Conservation (phyloP, 192 early-diverging fungal species). For the Coemansia sp. region DNA sequence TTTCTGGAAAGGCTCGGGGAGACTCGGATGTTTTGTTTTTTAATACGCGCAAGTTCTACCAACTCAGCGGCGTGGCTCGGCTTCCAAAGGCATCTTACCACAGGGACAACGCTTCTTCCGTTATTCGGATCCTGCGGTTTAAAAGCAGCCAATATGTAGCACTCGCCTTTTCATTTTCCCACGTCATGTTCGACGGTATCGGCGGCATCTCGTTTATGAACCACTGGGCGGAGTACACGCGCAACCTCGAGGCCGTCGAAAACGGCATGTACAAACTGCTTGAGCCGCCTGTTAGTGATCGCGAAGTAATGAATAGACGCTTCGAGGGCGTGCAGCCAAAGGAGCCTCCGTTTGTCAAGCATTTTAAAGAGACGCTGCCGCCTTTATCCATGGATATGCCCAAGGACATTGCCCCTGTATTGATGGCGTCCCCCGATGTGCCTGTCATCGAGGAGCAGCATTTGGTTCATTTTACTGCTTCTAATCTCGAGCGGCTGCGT, state of each 20-base stretch:
- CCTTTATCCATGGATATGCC: slow-evolving; percentile 10
- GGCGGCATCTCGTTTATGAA: slow-evolving; percentile 20
- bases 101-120: slow-evolving; percentile 20
- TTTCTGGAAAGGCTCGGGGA: neutral
- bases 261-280: slow-evolving; percentile 10
- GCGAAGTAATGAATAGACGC: slow-evolving; percentile 17
- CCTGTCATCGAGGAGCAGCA: slow-evolving; percentile 32
- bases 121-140: slow-evolving; percentile 35
- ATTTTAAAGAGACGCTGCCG: slow-evolving; percentile 21
- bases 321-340: slow-evolving; percentile 15
- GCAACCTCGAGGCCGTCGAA: slow-evolving; percentile 14
- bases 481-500: slow-evolving; percentile 28
- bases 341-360: slow-evolving; percentile 22
- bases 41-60: slow-evolving; percentile 30
- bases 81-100: slow-evolving; percentile 32
- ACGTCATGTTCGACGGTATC: slow-evolving; percentile 40
- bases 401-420: slow-evolving; percentile 12
- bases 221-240: slow-evolving; percentile 39
- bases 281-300: slow-evolving; percentile 17
- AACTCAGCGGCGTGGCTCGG: slow-evolving; percentile 11
- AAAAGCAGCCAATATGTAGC: slow-evolving; percentile 27
- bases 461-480: slow-evolving; percentile 29
- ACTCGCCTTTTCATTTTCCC: slow-evolving; percentile 27
- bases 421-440: slow-evolving; percentile 33
- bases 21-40: slow-evolving; percentile 16